These are phyloP conservation scores for Magnolia sinica DNA, from an alignment of 164 flowering plant species.

Conservation along the genomic window DNA sequence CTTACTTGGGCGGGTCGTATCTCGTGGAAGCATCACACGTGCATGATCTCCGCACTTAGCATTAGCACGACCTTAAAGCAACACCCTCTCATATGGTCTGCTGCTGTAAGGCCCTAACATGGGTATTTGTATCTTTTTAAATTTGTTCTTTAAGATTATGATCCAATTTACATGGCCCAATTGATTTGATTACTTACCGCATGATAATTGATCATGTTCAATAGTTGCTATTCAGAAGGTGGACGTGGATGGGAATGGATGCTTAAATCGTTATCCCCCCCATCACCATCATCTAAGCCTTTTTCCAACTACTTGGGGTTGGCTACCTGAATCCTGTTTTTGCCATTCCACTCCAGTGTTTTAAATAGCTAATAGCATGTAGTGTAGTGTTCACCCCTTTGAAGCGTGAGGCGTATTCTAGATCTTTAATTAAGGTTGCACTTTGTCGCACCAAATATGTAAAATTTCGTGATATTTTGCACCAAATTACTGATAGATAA, in stretches of 20 bases:
- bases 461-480: too few relatives aligned
- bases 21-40: conserved; percentile 97
- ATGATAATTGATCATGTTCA: neutral
- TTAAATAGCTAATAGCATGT: too few relatives aligned
- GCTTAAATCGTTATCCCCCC: neutral
- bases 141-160: neutral
- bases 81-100: conserved; percentile 97
- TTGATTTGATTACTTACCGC: neutral
- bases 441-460: too few relatives aligned
- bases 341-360: too few relatives aligned
- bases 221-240: neutral
- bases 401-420: too few relatives aligned
- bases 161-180: neutral
- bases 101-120: conserved; percentile 51
- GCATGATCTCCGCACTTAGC: conserved; percentile 88
- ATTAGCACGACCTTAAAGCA: conserved; percentile 89
- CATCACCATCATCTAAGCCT: too few relatives aligned
- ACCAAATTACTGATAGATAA: too few relatives aligned
- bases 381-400: too few relatives aligned
- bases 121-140: neutral
- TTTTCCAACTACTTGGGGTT: too few relatives aligned
- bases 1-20: conserved; percentile 98
- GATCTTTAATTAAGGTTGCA: too few relatives aligned
- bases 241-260: neutral
- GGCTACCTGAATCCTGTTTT: too few relatives aligned